phyloP scores from a whole-genome alignment of 2,329 filamentous ascomycete genomes.

The Cordyceps pruinosa region DNA sequence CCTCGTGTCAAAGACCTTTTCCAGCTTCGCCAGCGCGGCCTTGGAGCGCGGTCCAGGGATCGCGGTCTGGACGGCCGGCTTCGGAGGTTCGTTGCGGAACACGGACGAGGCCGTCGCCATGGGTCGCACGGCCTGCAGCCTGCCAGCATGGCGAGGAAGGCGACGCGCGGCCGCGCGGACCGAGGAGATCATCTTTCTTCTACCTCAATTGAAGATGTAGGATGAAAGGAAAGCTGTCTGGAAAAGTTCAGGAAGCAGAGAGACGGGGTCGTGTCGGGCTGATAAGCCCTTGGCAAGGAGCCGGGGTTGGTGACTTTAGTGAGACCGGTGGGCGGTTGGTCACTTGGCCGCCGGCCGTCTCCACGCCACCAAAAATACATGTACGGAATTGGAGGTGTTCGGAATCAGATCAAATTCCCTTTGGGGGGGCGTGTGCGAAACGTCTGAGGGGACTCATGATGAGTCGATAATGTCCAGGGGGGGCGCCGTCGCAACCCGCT shows the following conservation, averaged over 20 bases:
- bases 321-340: neutral
- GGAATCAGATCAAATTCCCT: neutral
- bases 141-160: neutral
- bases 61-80: constrained; percentile 46
- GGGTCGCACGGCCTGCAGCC: neutral
- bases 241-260: neutral
- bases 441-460: neutral
- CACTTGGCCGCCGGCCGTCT: constrained; percentile 7
- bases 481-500: neutral
- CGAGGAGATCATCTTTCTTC: constrained; percentile 2
- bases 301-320: neutral
- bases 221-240: neutral
- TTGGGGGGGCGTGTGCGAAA: neutral
- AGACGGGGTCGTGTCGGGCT: neutral
- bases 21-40: constrained; percentile 61
- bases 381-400: constrained; percentile 1
- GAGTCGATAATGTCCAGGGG: neutral
- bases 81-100: constrained; percentile 43
- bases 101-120: constrained; percentile 28
- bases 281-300: neutral
- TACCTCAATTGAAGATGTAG: neutral
- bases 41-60: constrained; percentile 74
- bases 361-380: constrained; percentile 4
- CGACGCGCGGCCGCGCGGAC: constrained; percentile 6
- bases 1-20: constrained; percentile 77